These are phyloP conservation scores for Dysphania ambrosioides DNA, from an alignment of 148 eudicot species.

Conservation along the genomic window DNA sequence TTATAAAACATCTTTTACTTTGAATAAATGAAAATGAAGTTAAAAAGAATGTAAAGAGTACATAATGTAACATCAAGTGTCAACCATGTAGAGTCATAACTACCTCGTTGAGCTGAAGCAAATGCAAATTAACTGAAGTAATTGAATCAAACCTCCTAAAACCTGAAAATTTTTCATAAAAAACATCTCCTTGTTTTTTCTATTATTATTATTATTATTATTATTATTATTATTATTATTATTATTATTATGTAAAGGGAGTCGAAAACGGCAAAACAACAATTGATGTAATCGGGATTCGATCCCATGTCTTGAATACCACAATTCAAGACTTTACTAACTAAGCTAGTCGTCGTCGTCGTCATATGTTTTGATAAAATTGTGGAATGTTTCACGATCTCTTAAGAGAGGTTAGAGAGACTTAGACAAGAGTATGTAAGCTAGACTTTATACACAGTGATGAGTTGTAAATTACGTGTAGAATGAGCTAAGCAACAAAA, in stretches of 20 bases:
- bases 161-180: not conserved
- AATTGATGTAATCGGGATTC: too few relatives aligned
- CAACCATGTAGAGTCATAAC: slow-evolving; percentile 1
- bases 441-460: not conserved
- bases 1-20: too few relatives aligned
- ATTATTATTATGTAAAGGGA: too few relatives aligned
- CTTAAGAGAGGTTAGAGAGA: not conserved
- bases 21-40: not conserved
- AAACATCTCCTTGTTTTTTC: not conserved
- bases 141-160: not conserved
- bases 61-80: slow-evolving; percentile 14
- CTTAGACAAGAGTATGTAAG: not conserved
- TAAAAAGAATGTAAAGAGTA: not conserved
- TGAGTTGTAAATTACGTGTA: not conserved
- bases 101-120: not conserved
- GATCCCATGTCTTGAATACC: too few relatives aligned
- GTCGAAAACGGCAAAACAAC: too few relatives aligned
- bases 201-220: not conserved
- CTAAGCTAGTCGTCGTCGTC: too few relatives aligned
- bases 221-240: too few relatives aligned
- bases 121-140: not conserved
- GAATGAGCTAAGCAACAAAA: not conserved
- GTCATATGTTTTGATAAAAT: not conserved
- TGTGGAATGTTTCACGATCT: not conserved
- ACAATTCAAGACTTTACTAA: too few relatives aligned